Evolutionary conservation across 441 rosid genomes (phyloP).

Genomic region (Hura crepitans): DNA sequence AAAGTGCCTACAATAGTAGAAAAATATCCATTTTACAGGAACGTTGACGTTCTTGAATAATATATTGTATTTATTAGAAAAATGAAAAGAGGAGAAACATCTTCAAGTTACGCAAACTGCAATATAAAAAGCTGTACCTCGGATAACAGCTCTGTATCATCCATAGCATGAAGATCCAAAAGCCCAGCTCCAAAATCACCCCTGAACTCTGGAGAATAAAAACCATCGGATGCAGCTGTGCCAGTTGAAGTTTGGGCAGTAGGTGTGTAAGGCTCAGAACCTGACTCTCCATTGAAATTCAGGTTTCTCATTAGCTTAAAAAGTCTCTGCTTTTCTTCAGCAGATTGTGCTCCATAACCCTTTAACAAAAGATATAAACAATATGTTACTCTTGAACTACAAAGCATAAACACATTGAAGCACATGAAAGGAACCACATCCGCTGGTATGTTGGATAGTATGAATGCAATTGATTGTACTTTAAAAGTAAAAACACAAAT

Average conservation of each 20-base stretch:
- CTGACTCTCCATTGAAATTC: constrained; percentile 88
- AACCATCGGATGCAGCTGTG: constrained; percentile 60
- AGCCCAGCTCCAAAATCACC: constrained; percentile 99
- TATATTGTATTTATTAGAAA: background rate
- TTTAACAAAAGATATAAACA: constrained; percentile 31
- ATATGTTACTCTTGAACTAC: constrained; percentile 11
- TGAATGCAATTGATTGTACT: background rate
- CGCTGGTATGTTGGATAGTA: background rate
- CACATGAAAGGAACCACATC: constrained; percentile 10
- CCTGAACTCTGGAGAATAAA: constrained; percentile 84
- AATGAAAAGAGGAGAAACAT: background rate
- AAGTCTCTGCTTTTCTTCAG: constrained; percentile 96
- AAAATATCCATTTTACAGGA: background rate
- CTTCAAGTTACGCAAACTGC: background rate
- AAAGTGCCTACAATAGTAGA: background rate
- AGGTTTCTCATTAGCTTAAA: constrained; percentile 93
- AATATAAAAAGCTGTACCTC: constrained; percentile 52
- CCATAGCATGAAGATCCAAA: constrained; percentile 97
- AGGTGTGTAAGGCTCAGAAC: constrained; percentile 70
- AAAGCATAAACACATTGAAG: constrained; percentile 15
- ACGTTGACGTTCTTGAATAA: background rate
- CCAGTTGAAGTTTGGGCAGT: constrained; percentile 64
- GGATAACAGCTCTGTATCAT: constrained; percentile 91
- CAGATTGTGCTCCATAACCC: constrained; percentile 97
- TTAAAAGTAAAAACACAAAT: background rate